A percentile compares a stretch with the other conserved stretches of the same genome.
Evolutionary conservation across 805 yeast species (phyloP).

Genomic region (Blastobotrys robertii): DNA sequence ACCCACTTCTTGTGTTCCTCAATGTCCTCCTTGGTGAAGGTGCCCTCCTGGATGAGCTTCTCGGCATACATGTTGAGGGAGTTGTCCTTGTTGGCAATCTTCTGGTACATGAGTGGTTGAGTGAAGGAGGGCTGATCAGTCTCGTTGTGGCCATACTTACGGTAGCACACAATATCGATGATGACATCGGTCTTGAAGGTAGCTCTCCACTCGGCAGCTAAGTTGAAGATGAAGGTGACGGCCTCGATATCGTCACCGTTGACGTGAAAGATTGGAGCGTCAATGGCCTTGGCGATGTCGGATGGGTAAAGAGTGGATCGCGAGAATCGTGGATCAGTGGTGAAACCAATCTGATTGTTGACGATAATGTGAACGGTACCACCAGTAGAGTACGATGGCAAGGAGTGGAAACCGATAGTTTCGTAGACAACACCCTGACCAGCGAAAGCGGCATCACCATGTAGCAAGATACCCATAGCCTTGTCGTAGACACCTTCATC

Average conservation of each 20-base stretch:
- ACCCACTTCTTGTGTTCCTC: constrained; percentile 98
- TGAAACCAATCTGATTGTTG: constrained; percentile 98
- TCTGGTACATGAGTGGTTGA: constrained; percentile 94
- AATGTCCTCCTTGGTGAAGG: constrained; percentile 82
- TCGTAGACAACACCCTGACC: constrained; percentile 99
- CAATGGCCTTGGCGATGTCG: constrained; percentile 91
- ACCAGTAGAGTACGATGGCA: constrained; percentile 96
- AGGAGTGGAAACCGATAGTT: constrained; percentile 86
- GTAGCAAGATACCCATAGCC: constrained; percentile 87
- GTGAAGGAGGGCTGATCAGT: constrained; percentile 99
- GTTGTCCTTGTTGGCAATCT: constrained; percentile 79
- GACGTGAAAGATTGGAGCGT: constrained; percentile 98
- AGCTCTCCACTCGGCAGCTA: constrained; percentile 98
- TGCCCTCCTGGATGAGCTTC: constrained; percentile 72
- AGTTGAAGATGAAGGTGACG: constrained; percentile 78
- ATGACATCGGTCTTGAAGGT: constrained; percentile 94
- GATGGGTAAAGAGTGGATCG: constrained; percentile 98
- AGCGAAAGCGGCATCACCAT: constrained; percentile 99
- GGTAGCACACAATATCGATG: constrained; percentile 94
- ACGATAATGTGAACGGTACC: constrained; percentile 96
- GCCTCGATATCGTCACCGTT: constrained; percentile 98
- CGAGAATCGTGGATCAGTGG: constrained; percentile 96
- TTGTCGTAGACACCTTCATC: constrained; percentile 76
- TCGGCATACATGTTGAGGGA: constrained; percentile 80
- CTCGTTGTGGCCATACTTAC: constrained; percentile 98